Percentiles rank a stretch among this genome's conserved stretches.
phyloP scores from a whole-genome alignment of 2,329 filamentous ascomycete genomes.

The Aureobasidium lini region DNA sequence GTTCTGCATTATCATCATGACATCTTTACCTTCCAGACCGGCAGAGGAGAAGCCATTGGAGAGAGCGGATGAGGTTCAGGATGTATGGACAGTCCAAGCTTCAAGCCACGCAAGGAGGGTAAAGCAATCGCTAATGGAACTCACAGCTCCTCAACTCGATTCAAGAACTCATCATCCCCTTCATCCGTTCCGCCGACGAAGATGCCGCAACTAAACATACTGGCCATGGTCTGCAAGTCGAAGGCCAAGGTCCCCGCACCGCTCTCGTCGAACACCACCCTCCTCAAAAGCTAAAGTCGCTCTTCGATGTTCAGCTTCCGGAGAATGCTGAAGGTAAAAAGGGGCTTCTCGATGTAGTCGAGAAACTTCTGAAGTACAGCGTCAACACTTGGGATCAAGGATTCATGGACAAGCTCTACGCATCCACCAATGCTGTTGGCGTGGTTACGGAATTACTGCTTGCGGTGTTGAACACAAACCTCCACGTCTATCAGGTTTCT shows the following conservation, averaged over 20 bases:
- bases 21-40: slow-evolving; percentile 17
- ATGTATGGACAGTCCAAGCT: slow-evolving; percentile 20
- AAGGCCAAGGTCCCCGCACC: slow-evolving; percentile 49
- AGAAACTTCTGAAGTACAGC: slow-evolving; percentile 69
- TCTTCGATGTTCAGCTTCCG: slow-evolving; percentile 34
- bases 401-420: slow-evolving; percentile 91
- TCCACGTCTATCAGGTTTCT: slow-evolving; percentile 90
- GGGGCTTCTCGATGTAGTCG: slow-evolving; percentile 44
- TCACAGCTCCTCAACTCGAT: slow-evolving; percentile 60
- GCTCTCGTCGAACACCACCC: slow-evolving; percentile 38
- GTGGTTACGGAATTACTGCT: slow-evolving; percentile 79
- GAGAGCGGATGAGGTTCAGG: slow-evolving; percentile 30
- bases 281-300: slow-evolving; percentile 34
- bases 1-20: neutral
- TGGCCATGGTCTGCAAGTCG: slow-evolving; percentile 53
- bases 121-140: slow-evolving; percentile 14
- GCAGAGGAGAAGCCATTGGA: slow-evolving; percentile 18
- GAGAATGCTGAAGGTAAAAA: slow-evolving; percentile 33
- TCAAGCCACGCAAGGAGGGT: neutral
- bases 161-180: slow-evolving; percentile 60
- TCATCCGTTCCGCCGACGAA: slow-evolving; percentile 63
- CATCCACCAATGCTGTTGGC: slow-evolving; percentile 81
- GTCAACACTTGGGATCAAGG: slow-evolving; percentile 99
- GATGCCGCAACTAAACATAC: slow-evolving; percentile 48
- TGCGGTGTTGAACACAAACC: slow-evolving; percentile 83